Conservation (phyloP, 2,329 filamentous ascomycete species). For the Xylariaceae sp. region DNA sequence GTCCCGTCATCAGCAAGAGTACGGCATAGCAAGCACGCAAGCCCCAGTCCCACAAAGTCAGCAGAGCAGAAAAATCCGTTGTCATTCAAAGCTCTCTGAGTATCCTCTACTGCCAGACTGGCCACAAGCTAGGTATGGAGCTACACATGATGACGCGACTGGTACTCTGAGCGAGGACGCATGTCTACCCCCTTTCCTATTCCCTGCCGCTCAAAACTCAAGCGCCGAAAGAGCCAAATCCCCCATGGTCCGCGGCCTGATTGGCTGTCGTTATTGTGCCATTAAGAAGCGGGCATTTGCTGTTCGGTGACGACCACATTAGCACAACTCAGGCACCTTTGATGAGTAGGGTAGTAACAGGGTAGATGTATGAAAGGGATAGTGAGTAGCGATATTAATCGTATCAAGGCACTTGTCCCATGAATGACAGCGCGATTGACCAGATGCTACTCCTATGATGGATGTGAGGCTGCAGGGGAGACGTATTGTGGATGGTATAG, state of each 20-base stretch:
- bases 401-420: background rate
- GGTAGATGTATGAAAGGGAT: background rate
- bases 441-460: background rate
- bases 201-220: too few species aligned
- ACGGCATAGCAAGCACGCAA: background rate
- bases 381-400: background rate
- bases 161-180: too few species aligned
- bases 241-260: slow-evolving; percentile 61
- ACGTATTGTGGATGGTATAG: background rate
- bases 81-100: too few species aligned
- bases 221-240: slow-evolving; percentile 63
- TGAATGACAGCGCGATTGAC: background rate
- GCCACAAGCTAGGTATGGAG: too few species aligned
- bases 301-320: slow-evolving; percentile 35
- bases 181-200: too few species aligned
- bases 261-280: slow-evolving; percentile 74
- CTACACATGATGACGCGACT: too few species aligned
- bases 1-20: too few species aligned
- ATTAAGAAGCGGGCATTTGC: slow-evolving; percentile 81
- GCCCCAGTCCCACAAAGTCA: too few species aligned
- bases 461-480: background rate
- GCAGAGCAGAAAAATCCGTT: too few species aligned
- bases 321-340: slow-evolving; percentile 30
- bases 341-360: slow-evolving; percentile 5
- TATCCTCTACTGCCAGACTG: too few species aligned